Percentiles rank a stretch among this genome's conserved stretches.
phyloP scores from a whole-genome alignment of 1,284 basidiomycete genomes.

The Leucoagaricus sp. region DNA sequence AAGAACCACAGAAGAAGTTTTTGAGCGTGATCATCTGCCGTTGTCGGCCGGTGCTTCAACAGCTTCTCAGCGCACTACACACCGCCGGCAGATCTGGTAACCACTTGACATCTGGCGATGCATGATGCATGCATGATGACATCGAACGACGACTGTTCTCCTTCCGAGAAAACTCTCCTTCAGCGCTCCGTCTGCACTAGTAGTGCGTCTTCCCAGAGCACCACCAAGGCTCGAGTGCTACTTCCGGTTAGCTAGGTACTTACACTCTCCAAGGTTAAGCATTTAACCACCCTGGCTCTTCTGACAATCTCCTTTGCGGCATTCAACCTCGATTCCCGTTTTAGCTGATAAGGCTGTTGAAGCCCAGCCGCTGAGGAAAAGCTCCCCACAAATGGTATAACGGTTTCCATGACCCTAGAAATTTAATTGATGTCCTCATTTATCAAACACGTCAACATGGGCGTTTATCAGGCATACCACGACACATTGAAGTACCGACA shows the following conservation, averaged over 20 bases:
- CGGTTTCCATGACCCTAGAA: too few relatives aligned
- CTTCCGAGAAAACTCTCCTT: neutral
- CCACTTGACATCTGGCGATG: neutral
- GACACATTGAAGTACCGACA: too few relatives aligned
- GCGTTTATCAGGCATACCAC: too few relatives aligned
- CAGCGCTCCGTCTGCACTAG: neutral
- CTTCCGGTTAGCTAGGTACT: neutral
- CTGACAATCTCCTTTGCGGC: neutral
- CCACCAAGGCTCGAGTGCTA: neutral
- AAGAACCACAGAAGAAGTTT: neutral
- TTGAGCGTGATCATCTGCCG: neutral
- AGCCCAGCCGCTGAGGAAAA: too few relatives aligned
- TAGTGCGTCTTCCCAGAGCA: neutral
- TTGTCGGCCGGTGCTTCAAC: neutral
- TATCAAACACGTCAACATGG: neutral
- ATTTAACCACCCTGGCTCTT: neutral
- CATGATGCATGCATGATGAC: neutral
- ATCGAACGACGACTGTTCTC: neutral
- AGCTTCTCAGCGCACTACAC: neutral
- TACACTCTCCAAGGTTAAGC: neutral
- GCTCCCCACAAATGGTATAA: too few relatives aligned
- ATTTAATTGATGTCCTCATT: too few relatives aligned
- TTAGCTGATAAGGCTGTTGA: neutral
- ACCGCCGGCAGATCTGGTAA: neutral
- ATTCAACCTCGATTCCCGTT: neutral